Base-by-base conservation (phyloP, 2,329 filamentous ascomycete species). In the Colletotrichum sp. region DNA sequence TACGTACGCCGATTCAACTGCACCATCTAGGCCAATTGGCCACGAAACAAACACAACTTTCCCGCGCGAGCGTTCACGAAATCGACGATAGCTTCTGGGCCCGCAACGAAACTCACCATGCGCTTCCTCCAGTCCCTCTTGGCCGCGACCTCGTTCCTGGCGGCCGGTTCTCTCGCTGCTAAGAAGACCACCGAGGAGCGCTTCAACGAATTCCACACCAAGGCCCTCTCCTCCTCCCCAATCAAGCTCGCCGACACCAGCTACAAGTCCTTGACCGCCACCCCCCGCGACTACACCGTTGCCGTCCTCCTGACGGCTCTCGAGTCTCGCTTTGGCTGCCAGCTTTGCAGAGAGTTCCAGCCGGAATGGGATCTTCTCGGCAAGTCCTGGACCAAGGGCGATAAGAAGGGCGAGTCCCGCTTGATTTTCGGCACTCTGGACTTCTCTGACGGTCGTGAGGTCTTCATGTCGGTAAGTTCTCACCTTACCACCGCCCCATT, bases 341-440 rank as follows among this genome's bases (percentile, higher is more conserved):
- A 93, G 79, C 89, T 99, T 65, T 99, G 97, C 85, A 91, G 92
- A 68, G 95, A 98, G 69, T 98, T 99, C 85, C 95, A 98, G 84
- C 94, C 96, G 2, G 97, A 99, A 86, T 99, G 96, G 94, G 95
- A 98, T 71, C 85, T 99, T 70, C 87, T 99, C 71, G 92, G 92
- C 70, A 95, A 92, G 85, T 97, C 95, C 86, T 99, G 97, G 97
- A 89, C 90, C 77, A 95, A 94, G 84, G 96, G 95, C 9, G 95
- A 98, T 85, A 95, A 94, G 87, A 88, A 91, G 75, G 93, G 89
- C 69, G 90, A 95, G 79, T 94, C 93, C 32, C 90, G 93, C 77
- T 81, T 98, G 78, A 84, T 99, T 60, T 98, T 96, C 86, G 93
- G 92, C 28, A 96, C 95, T 8, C 87, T 99, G 80, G 97, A 99